These are phyloP conservation scores for Didymosphaeria variabile DNA, from an alignment of 2,329 filamentous ascomycete species.

Conservation along the genomic window DNA sequence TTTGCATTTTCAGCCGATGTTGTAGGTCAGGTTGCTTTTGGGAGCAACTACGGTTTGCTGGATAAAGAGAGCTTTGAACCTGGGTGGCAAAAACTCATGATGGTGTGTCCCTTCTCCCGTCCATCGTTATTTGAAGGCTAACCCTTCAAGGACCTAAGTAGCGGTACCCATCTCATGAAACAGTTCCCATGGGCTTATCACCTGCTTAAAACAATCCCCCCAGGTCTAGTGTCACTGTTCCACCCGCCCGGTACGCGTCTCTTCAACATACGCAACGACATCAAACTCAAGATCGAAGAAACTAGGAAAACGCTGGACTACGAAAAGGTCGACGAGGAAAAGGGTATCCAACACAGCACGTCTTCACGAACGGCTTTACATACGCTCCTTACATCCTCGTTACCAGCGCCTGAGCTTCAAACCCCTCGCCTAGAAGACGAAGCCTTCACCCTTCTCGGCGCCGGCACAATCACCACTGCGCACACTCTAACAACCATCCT, in stretches of 20 bases:
- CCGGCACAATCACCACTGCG: conserved; percentile 53
- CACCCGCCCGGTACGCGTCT: conserved; percentile 35
- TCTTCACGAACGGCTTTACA: conserved; percentile 24
- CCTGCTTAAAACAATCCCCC: conserved; percentile 24
- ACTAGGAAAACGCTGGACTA: neutral
- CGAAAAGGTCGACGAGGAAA: neutral
- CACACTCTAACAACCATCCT: conserved; percentile 40
- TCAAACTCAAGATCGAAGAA: conserved; percentile 22
- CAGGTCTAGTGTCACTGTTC: conserved; percentile 28
- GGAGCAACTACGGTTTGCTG: conserved; percentile 26
- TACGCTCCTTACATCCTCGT: conserved; percentile 15
- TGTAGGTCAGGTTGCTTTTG: conserved; percentile 32
- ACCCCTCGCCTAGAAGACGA: conserved; percentile 24
- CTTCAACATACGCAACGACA: conserved; percentile 32
- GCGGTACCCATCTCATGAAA: conserved; percentile 39
- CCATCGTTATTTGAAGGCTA: neutral
- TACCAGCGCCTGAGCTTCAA: conserved; percentile 26
- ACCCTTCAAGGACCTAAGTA: conserved; percentile 28
- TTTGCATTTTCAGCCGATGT: conserved; percentile 32
- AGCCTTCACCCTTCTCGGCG: conserved; percentile 29
- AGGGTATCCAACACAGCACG: neutral
- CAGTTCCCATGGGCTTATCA: conserved; percentile 30
- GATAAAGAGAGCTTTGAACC: conserved; percentile 29
- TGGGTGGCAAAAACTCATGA: conserved; percentile 33
- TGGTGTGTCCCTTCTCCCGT: conserved; percentile 15